These are phyloP conservation scores for Penicillium pulvis DNA, from an alignment of 495 filamentous ascomycete genomes.

Conservation along the genomic window DNA sequence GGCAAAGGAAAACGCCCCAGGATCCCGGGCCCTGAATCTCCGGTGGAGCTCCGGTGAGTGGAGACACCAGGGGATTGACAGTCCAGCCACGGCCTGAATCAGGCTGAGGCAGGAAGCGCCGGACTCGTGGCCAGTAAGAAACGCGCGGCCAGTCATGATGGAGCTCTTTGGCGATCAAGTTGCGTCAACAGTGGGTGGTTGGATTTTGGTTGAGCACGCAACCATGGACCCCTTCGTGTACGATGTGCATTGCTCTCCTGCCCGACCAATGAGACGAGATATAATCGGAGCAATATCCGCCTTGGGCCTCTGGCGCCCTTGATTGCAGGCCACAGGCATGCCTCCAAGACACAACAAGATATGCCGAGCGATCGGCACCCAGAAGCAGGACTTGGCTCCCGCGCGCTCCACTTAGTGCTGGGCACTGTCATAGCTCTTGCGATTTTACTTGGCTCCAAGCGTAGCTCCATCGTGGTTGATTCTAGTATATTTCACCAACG, in stretches of 20 bases:
- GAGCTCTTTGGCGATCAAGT: conserved; percentile 22
- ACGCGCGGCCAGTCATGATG: conserved; percentile 1
- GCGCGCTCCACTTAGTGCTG: conserved; percentile 20
- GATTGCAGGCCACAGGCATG: conserved; percentile 16
- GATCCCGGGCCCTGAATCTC: conserved; percentile 7
- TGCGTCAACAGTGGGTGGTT: conserved; percentile 24
- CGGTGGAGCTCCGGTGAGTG: conserved; percentile 20
- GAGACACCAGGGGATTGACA: conserved; percentile 29
- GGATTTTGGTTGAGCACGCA: conserved; percentile 16
- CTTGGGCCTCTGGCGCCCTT: conserved; percentile 14
- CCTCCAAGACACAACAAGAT: conserved; percentile 20
- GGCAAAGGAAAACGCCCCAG: neutral
- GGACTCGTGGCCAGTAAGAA: conserved; percentile 1
- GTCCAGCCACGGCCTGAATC: neutral
- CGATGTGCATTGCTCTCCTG: neutral
- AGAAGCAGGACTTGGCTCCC: conserved; percentile 30
- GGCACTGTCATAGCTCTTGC: neutral
- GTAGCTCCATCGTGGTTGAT: neutral
- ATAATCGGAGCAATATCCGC: conserved; percentile 7
- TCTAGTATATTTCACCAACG: neutral
- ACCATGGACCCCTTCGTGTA: conserved; percentile 18
- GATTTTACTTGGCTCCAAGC: neutral
- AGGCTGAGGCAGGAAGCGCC: neutral
- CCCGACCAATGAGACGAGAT: conserved; percentile 15
- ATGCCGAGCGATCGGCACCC: conserved; percentile 25